Percentiles rank a stretch among this genome's conserved stretches.
Evolutionary conservation across 2,329 filamentous ascomycete genomes (phyloP).

Genomic region (Alternaria hordeiaustralica): DNA sequence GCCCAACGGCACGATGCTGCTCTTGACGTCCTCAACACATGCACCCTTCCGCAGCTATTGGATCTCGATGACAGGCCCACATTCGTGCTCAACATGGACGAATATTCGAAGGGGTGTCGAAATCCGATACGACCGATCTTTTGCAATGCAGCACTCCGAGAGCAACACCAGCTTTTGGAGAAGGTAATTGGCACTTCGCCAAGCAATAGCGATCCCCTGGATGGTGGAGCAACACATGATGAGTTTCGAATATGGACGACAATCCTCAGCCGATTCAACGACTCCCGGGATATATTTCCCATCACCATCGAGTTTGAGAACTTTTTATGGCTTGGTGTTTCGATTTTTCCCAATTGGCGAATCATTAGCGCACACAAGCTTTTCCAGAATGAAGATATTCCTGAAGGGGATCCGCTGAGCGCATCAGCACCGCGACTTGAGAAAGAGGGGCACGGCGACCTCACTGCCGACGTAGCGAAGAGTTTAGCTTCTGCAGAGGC

Average conservation of each 20-base stretch:
- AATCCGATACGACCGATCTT: constrained; percentile 35
- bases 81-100: constrained; percentile 42
- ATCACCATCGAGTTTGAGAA: constrained; percentile 46
- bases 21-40: constrained; percentile 28
- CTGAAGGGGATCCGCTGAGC: constrained; percentile 12
- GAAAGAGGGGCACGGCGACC: not conserved
- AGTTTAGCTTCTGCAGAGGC: constrained; percentile 8
- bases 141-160: constrained; percentile 38
- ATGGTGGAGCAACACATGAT: constrained; percentile 32
- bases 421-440: constrained; percentile 1
- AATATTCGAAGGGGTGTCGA: constrained; percentile 22
- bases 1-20: constrained; percentile 17
- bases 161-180: constrained; percentile 38
- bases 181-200: constrained; percentile 23
- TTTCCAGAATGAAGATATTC: constrained; percentile 24
- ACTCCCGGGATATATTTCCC: constrained; percentile 55
- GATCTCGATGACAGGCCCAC: constrained; percentile 43
- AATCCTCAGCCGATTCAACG: constrained; percentile 52
- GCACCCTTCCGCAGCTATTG: constrained; percentile 37
- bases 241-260: constrained; percentile 54
- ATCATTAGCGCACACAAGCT: constrained; percentile 34
- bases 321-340: constrained; percentile 42
- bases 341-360: constrained; percentile 37
- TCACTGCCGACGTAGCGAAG: constrained; percentile 4
- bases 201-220: not conserved